Base-by-base conservation (phyloP, 2,329 filamentous ascomycete genomes). In the Nannizzia gypsea region DNA sequence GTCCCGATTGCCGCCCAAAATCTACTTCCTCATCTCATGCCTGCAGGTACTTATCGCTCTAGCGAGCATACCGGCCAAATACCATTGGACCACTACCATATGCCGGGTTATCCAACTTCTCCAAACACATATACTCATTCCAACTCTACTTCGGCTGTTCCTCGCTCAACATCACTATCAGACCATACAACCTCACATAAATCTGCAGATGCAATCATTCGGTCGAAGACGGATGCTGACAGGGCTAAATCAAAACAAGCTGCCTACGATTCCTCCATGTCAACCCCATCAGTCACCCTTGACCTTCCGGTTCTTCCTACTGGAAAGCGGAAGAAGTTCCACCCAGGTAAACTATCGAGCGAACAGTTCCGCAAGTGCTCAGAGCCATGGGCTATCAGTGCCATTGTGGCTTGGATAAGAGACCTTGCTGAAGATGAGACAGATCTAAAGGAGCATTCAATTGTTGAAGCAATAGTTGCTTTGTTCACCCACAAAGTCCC, bases 401-500 rank as follows among this genome's bases (percentile, higher is more conserved):
- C 85, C n/a, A 84, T 99, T 62, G 84, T 92, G 44, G 76, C 81
- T 1, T 99, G 93, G 93, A 80, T 97, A 62, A 86, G 88, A 61
- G 85, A 87, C 60, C 87, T 97, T 82, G 89, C 89, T 15, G 91
- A 96, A 66, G 91, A 92, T 42, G 92, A 96, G 69, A 84, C 86
- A 9, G 90, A 99, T 72, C 76, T 99, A 54, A 90, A 88, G 70
- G 83, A 88, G 69, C 88, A 90, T 68, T 86, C 88, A 1, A 85
- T 99, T 57, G 86, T 90, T 61, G 91, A 97, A 66, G 91, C 89
- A 1, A 80, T 99, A 46, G 85, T 96, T 46, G 88, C 86, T 31
- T 78, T 99, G 5, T 97, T 99, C 71, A 95, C 89, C 1, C 83
- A 89, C 74, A 97, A 96, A 73, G 90, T 99, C 0, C 91, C 93